Evolutionary conservation across 768 basidiomycete species (phyloP).

Genomic region (Floccularia luteovirens): DNA sequence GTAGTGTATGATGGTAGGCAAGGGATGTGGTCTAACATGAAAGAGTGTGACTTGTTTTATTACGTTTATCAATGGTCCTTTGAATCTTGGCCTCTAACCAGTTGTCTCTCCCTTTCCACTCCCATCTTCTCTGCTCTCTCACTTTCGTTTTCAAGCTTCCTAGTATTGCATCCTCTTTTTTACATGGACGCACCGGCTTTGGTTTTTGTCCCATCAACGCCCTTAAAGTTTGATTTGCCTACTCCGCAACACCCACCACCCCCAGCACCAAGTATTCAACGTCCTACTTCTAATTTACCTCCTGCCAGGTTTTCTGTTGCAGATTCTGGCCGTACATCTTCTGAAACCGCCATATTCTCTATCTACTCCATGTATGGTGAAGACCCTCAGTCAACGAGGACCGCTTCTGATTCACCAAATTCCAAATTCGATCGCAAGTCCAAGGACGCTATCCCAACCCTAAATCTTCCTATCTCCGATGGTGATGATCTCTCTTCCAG

Average conservation of each 20-base stretch:
- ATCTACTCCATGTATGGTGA: constrained; percentile 87
- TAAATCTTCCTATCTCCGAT: constrained; percentile 23
- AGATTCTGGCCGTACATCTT: constrained; percentile 45
- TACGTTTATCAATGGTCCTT: no score
- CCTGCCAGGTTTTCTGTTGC: constrained; percentile 22
- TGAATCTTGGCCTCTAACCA: no score
- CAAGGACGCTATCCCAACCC: constrained; percentile 19
- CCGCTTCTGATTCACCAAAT: constrained; percentile 9
- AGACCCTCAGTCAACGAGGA: constrained; percentile 25
- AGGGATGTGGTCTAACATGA: no score
- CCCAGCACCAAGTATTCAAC: neutral
- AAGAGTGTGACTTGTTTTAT: no score
- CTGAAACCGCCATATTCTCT: constrained; percentile 72
- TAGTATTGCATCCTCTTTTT: constrained; percentile 28
- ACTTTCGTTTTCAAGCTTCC: constrained; percentile 25
- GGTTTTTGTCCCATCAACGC: constrained; percentile 26
- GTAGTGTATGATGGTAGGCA: no score
- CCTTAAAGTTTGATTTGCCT: constrained; percentile 13
- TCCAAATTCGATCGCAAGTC: constrained; percentile 11
- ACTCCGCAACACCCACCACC: no score
- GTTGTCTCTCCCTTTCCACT: no score
- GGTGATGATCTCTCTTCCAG: constrained; percentile 16
- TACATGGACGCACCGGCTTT: constrained; percentile 32
- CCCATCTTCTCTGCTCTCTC: neutral
- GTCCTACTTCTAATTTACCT: constrained; percentile 18